phyloP scores from a whole-genome alignment of 73 alveolate genomes.

The Paramecium biaurelia region DNA sequence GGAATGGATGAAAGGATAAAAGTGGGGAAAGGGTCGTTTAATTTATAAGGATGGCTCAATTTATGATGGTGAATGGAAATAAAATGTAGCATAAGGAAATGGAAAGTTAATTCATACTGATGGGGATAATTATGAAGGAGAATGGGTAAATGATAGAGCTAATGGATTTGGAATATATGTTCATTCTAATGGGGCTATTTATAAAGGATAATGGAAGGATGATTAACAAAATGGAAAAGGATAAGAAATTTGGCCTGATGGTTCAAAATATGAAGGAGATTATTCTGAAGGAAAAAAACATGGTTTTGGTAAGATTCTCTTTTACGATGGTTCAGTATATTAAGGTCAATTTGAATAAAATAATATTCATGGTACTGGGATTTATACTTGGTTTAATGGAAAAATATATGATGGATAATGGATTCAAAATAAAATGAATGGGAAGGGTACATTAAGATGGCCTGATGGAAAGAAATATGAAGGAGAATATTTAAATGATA shows the following conservation, averaged over 20 bases:
- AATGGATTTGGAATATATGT: constrained; percentile 62
- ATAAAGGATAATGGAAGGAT: constrained; percentile 70
- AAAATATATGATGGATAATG: constrained; percentile 64
- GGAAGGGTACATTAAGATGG: constrained; percentile 91
- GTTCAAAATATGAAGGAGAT: constrained; percentile 72
- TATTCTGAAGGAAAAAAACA: constrained; percentile 75
- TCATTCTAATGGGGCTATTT: constrained; percentile 59
- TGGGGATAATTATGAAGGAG: constrained; percentile 65
- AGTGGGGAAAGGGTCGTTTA: neutral
- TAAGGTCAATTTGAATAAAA: constrained; percentile 69
- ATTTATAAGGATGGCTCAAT: constrained; percentile 29
- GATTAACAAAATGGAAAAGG: constrained; percentile 72
- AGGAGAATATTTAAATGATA: constrained; percentile 90
- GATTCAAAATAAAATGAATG: constrained; percentile 74
- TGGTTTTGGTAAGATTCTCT: constrained; percentile 67
- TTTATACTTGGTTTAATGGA: constrained; percentile 88
- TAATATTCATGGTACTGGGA: constrained; percentile 87
- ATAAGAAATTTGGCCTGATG: constrained; percentile 72
- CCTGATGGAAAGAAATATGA: constrained; percentile 94
- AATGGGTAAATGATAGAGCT: constrained; percentile 64
- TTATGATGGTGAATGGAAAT: constrained; percentile 63
- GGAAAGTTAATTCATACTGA: constrained; percentile 66
- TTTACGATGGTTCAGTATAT: constrained; percentile 69
- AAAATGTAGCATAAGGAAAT: constrained; percentile 58
- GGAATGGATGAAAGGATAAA: neutral